Base-by-base conservation (phyloP, 495 filamentous ascomycete species). In the Hypoxylon trugodes region DNA sequence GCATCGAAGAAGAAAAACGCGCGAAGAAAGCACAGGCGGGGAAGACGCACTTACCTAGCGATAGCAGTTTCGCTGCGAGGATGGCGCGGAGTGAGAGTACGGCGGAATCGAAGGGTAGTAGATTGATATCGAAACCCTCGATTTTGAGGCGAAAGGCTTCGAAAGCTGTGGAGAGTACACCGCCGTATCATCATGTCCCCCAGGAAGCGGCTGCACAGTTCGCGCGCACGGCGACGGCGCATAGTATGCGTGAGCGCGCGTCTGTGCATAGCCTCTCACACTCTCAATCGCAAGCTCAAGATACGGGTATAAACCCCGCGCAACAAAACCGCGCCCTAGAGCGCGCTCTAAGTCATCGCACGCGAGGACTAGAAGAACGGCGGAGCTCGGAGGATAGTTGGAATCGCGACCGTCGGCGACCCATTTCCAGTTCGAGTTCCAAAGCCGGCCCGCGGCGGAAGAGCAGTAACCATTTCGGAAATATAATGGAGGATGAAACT, bases 171-270 rank as follows among this genome's bases (percentile, higher is more conserved):
- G 15, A 6, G 22, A 41, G 56, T 15, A 59, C 47, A 0, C 9
- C 41, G 1, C n/a, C 47, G 18, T 55, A 58, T 18, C 63, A 72
- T 18, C 72, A 83, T 50, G 68, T 81, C 7, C 81, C 81, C 24
- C 72, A 71, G 13, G 70, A 79, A 35, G 81, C 82, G 4, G 81
- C 82, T 5, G 61, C 74, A 5, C 76, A 81, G 42, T 85, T 84
- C 57, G 69, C 75, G 16, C 66, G 77, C 13, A 84, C 82, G 4
- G 74, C 79, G 7, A 82, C 80, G 0, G 68, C 71, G 5, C 71
- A 74, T 16, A 32, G 63, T 28, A 78, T 78, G 72, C 73, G 71
- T 22, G 58, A 71, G 21, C 59, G 59, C 45, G 51, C 73, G 6
- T 32, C 69, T 12, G 55, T 69, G 4, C 80, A 82, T 46, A 78